A percentile compares a stretch with the other conserved stretches of the same genome.
These are phyloP conservation scores for Nyctanthes arbortristis DNA, from an alignment of 257 asterid genomes.

Conservation along the genomic window DNA sequence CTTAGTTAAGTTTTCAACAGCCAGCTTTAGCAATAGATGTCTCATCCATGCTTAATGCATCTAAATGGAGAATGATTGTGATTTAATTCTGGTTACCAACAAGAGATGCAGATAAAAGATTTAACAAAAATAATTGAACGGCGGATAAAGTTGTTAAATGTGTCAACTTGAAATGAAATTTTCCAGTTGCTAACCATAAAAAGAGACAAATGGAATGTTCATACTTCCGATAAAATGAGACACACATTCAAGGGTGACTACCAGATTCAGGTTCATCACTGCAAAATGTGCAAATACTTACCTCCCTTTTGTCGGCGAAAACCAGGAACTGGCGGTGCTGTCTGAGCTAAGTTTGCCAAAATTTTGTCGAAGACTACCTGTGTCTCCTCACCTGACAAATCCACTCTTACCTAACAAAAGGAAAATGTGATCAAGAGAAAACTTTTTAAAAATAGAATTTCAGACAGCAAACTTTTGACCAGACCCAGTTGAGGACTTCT, in stretches of 20 bases:
- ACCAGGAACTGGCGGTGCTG: slow-evolving; percentile 91
- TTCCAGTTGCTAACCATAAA: slow-evolving; percentile 4
- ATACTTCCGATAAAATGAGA: neutral
- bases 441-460: slow-evolving; percentile 15
- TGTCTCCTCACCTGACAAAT: slow-evolving; percentile 70
- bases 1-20: neutral
- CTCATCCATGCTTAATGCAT: neutral
- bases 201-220: neutral
- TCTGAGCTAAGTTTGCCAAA: slow-evolving; percentile 58
- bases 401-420: slow-evolving; percentile 66
- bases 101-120: neutral
- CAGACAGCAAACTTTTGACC: neutral
- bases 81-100: neutral
- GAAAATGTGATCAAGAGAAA: slow-evolving; percentile 12
- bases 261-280: slow-evolving; percentile 11
- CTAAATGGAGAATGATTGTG: neutral
- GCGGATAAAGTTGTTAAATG: neutral
- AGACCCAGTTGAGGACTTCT: slow-evolving; percentile 2
- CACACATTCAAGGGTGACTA: neutral
- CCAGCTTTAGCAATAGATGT: neutral
- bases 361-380: slow-evolving; percentile 60
- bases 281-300: slow-evolving; percentile 22
- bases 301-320: slow-evolving; percentile 86
- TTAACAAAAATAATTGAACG: neutral
- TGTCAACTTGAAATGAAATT: slow-evolving; percentile 12